A percentile compares a stretch with the other conserved stretches of the same genome.
These are phyloP conservation scores for Dentipellis fragilis DNA, from an alignment of 768 basidiomycete genomes.

Conservation along the genomic window DNA sequence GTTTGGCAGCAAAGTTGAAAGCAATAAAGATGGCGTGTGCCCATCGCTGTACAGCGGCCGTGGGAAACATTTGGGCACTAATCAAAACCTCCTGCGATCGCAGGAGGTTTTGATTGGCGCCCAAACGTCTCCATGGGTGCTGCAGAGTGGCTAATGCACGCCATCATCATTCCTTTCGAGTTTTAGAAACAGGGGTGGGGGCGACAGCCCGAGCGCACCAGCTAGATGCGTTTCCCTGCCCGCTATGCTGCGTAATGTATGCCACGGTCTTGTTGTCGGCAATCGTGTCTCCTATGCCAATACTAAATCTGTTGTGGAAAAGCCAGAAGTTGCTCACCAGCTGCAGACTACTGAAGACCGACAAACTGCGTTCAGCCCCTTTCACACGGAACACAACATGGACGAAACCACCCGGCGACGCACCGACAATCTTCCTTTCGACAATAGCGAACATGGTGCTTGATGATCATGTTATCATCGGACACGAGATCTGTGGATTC, in stretches of 20 bases:
- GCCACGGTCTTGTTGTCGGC: conserved; percentile 86
- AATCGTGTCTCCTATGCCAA: conserved; percentile 98
- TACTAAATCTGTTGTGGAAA: conserved; percentile 97
- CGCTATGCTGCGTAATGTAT: conserved; percentile 74
- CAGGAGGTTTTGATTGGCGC: too few relatives aligned
- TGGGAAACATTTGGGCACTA: too few relatives aligned
- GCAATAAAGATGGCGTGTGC: too few relatives aligned
- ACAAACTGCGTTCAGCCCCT: conserved; percentile 82
- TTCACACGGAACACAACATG: conserved; percentile 98
- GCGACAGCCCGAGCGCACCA: too few relatives aligned
- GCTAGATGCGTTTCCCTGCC: too few relatives aligned
- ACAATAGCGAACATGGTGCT: conserved; percentile 92
- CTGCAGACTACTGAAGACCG: conserved; percentile 91
- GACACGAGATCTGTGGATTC: conserved; percentile 72
- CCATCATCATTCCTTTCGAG: too few relatives aligned
- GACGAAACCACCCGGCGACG: conserved; percentile 86
- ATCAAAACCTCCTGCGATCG: too few relatives aligned
- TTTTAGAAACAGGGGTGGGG: too few relatives aligned
- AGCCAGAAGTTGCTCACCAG: conserved; percentile 97
- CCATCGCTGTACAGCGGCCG: too few relatives aligned
- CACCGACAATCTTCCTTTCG: conserved; percentile 98
- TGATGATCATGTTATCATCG: conserved; percentile 92
- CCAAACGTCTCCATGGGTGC: too few relatives aligned
- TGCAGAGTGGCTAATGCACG: too few relatives aligned
- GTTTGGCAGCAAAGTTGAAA: too few relatives aligned